These are phyloP conservation scores for Boletus barrowsii DNA, from an alignment of 768 basidiomycete species.

Conservation along the genomic window DNA sequence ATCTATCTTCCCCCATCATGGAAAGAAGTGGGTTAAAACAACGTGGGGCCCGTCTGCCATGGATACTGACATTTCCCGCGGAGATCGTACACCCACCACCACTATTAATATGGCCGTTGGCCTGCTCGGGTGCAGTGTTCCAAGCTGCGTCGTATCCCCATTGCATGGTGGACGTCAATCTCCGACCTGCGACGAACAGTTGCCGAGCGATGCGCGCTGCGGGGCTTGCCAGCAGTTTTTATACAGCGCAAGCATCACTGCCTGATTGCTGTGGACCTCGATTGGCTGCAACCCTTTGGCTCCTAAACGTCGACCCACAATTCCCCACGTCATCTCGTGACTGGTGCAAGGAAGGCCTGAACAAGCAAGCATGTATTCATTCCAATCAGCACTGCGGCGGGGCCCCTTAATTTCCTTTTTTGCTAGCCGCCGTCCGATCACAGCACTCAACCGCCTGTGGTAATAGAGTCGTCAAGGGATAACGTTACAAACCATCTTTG, in stretches of 20 bases:
- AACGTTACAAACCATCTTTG: constrained; percentile 8
- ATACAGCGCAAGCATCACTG: background rate
- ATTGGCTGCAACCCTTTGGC: background rate
- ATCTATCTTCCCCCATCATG: constrained; percentile 19
- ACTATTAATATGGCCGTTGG: constrained; percentile 7
- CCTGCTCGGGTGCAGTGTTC: constrained; percentile 10
- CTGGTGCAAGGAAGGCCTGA: constrained; percentile 6
- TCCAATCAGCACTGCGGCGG: background rate
- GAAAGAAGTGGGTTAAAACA: constrained; percentile 16
- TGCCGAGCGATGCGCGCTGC: constrained; percentile 1
- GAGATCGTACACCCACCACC: constrained; percentile 17
- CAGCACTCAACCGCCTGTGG: constrained; percentile 5
- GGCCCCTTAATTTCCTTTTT: constrained; percentile 19
- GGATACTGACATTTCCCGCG: constrained; percentile 31
- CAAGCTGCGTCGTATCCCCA: constrained; percentile 23
- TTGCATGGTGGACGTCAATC: constrained; percentile 16
- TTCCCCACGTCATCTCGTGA: constrained; percentile 21
- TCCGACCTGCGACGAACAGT: constrained; percentile 17
- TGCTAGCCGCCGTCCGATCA: background rate
- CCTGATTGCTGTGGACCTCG: background rate
- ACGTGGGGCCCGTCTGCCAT: constrained; percentile 26
- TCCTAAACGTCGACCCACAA: constrained; percentile 20
- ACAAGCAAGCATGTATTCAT: background rate
- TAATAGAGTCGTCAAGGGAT: constrained; percentile 10
- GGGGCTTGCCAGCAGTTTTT: constrained; percentile 6